Evolutionary conservation across 2,329 filamentous ascomycete species (phyloP).

Genomic region (Penicillium sp.): DNA sequence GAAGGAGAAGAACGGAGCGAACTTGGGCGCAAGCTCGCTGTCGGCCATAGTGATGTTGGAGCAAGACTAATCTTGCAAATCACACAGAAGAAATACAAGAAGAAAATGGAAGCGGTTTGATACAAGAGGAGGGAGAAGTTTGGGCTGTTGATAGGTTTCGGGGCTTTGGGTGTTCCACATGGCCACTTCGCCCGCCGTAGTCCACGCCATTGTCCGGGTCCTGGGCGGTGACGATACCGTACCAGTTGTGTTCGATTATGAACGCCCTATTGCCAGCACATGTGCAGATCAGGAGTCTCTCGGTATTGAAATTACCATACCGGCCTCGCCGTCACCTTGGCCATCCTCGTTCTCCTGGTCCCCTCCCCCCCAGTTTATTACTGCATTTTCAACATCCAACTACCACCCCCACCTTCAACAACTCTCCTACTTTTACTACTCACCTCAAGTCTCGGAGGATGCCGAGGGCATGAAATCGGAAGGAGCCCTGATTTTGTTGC

Average conservation of each 20-base stretch:
- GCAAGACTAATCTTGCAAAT: not conserved
- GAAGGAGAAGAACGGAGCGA: slow-evolving; percentile 68
- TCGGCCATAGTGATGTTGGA: slow-evolving; percentile 39
- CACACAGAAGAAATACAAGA: not conserved
- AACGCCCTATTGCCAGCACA: not conserved
- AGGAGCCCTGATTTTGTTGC: slow-evolving; percentile 41
- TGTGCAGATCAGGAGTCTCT: not conserved
- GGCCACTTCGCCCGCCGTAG: slow-evolving; percentile 27
- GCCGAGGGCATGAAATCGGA: slow-evolving; percentile 41
- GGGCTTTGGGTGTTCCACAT: slow-evolving; percentile 20
- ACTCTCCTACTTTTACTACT: slow-evolving; percentile 6
- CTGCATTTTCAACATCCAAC: slow-evolving; percentile 24
- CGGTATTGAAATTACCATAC: slow-evolving; percentile 24
- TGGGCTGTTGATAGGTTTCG: slow-evolving; percentile 6
- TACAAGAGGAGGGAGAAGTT: slow-evolving; percentile 5
- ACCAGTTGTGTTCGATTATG: slow-evolving; percentile 5
- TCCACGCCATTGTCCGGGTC: slow-evolving; percentile 8
- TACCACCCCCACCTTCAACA: slow-evolving; percentile 13
- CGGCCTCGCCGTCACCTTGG: slow-evolving; percentile 19
- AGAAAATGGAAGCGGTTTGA: slow-evolving; percentile 5
- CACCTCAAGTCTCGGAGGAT: slow-evolving; percentile 28
- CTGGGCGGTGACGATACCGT: slow-evolving; percentile 20
- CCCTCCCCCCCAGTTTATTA: slow-evolving; percentile 21
- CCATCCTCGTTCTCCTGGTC: slow-evolving; percentile 22
- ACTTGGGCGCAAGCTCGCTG: slow-evolving; percentile 58